Evolutionary conservation across 345 rosid genomes (phyloP).

Genomic region (Angophora floribunda): DNA sequence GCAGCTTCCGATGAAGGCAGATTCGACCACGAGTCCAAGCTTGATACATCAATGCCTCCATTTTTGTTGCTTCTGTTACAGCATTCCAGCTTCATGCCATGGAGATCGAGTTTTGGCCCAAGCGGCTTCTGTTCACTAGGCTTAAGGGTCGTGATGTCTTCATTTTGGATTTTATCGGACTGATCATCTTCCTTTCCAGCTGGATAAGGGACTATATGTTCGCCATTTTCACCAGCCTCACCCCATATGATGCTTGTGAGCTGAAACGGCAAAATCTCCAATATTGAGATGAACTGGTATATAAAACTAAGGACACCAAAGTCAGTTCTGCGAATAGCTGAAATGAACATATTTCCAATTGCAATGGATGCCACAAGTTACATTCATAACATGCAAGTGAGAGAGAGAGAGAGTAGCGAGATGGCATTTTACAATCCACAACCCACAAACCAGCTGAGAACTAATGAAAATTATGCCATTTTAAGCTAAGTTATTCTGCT

Average conservation of each 20-base stretch:
- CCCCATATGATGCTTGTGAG: slow-evolving; percentile 83
- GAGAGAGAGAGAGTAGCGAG: neutral
- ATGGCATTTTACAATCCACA: neutral
- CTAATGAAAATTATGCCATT: neutral
- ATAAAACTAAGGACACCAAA: neutral
- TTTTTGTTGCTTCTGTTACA: slow-evolving; percentile 21
- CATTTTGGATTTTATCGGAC: slow-evolving; percentile 37
- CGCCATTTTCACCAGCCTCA: slow-evolving; percentile 57
- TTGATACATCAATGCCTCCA: slow-evolving; percentile 32
- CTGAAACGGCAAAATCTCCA: slow-evolving; percentile 33
- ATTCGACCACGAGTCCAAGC: slow-evolving; percentile 47
- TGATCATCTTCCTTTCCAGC: slow-evolving; percentile 31
- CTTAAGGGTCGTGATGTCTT: slow-evolving; percentile 26
- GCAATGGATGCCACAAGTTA: neutral
- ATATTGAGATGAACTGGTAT: neutral
- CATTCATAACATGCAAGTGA: neutral
- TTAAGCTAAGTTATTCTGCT: neutral
- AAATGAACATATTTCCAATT: neutral
- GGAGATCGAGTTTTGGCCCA: slow-evolving; percentile 18
- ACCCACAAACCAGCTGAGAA: neutral
- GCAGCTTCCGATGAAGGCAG: slow-evolving; percentile 30
- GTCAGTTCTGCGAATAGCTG: neutral
- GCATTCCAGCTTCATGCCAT: slow-evolving; percentile 30
- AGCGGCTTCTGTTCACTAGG: slow-evolving; percentile 26
- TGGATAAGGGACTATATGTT: slow-evolving; percentile 72